Evolutionary conservation across 495 filamentous ascomycete genomes (phyloP).

Genomic region (Xylaria curta): DNA sequence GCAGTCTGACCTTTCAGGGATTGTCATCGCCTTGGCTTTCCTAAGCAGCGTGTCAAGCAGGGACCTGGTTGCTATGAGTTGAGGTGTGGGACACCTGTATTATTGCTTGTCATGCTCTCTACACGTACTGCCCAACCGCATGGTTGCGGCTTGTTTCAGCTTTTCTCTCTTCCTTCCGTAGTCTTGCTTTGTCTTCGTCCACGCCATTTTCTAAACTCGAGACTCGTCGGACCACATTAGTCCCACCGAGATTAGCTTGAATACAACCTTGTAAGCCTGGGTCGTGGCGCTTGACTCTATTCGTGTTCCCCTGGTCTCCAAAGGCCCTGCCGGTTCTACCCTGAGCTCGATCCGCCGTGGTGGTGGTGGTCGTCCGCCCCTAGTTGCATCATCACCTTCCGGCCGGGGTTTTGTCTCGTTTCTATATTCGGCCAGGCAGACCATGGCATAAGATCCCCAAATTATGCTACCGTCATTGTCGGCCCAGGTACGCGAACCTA

Average conservation of each 20-base stretch:
- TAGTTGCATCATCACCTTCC: constrained; percentile 55
- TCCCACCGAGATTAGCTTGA: constrained; percentile 48
- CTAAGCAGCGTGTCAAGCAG: constrained; percentile 40
- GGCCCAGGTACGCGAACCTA: constrained; percentile 51
- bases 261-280: constrained; percentile 40
- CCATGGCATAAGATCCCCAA: constrained; percentile 64
- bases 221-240: constrained; percentile 40
- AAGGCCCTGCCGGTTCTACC: constrained; percentile 44
- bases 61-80: constrained; percentile 40
- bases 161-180: constrained; percentile 50
- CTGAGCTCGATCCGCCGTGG: constrained; percentile 42
- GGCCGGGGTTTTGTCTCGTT: constrained; percentile 49
- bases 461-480: constrained; percentile 62
- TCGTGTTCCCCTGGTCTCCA: constrained; percentile 32
- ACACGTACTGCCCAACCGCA: constrained; percentile 50
- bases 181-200: constrained; percentile 53
- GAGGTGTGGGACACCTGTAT: constrained; percentile 44
- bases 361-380: constrained; percentile 50
- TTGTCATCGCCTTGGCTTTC: constrained; percentile 41
- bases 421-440: constrained; percentile 58
- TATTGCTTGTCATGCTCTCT: constrained; percentile 52
- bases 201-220: constrained; percentile 51
- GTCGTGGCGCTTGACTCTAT: constrained; percentile 26
- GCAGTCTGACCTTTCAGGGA: constrained; percentile 45
- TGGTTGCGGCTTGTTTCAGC: constrained; percentile 57